Evolutionary conservation across 1,139 yeast genomes (phyloP), one percentile per base, ranked within the genome.

Genomic region (Zygosaccharomyces sapae): DNA sequence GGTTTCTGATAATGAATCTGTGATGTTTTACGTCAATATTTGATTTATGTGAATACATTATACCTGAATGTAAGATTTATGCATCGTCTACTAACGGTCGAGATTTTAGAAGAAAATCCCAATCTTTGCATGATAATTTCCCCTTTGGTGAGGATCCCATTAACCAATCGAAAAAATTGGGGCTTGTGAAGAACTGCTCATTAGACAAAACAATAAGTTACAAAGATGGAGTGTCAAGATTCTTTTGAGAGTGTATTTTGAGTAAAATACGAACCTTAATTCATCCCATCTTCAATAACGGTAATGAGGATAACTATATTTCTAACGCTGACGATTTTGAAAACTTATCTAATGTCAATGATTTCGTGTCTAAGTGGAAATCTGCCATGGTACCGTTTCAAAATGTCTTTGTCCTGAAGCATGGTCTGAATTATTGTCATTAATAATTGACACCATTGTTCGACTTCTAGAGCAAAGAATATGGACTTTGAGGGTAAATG

Each of bases 401-500:
- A 46, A 80, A 78, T 47, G 76, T 74, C 55, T 84, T 68, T 67
- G 89, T 59, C 72, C 77, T 46, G 67, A 69, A 49, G 68, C 76
- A 52, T 73, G 75, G 69, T 70, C 68, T 31, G 75, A 73, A 44
- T 68, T 87, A 34, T 67, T 86, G 34, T 65, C 75, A 12, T 62
- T 73, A 10, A 68, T 81, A 3, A 81, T 84, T 1, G 76, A 74
- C 74, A 33, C 57, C 70, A 16, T 65, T 73, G 62, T 67, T 81
- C 59, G 75, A 53, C 61, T 81, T 36, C 61, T 87, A 4, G 96
- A 90, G 59, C 75, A 77, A 55, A 81, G 82, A 57, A 71, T 92
- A 36, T 77, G 89, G 78, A 56, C 73, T 3, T 72, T 86, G 38
- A 80, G 80, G 45, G 80, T 88, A 52, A 89, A 86, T 58, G 95